Evolutionary conservation across 257 asterid species (phyloP).

Genomic region (Pogostemon cablin): DNA sequence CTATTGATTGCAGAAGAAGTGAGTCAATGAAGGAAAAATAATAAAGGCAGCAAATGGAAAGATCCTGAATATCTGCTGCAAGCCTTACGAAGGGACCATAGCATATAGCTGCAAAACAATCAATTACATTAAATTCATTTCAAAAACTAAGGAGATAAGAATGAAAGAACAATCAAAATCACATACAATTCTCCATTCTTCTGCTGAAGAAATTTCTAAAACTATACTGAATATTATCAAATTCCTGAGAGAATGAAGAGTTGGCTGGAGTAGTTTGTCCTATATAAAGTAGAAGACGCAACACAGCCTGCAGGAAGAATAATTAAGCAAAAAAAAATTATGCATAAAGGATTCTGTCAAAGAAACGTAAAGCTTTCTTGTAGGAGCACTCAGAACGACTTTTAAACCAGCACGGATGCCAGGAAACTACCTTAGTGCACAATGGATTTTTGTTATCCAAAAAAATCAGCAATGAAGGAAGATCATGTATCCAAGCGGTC

Average conservation of each 20-base stretch:
- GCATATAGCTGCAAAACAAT: constrained; percentile 41
- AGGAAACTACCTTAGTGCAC: constrained; percentile 66
- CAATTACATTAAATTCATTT: constrained; percentile 36
- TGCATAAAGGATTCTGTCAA: neutral
- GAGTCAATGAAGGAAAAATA: constrained; percentile 68
- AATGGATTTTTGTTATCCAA: constrained; percentile 64
- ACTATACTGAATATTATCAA: constrained; percentile 57
- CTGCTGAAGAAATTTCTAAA: constrained; percentile 59
- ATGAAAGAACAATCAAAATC: constrained; percentile 29
- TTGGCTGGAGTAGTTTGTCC: constrained; percentile 60
- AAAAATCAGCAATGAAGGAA: constrained; percentile 66
- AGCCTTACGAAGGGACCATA: constrained; percentile 87
- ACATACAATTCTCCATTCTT: constrained; percentile 49
- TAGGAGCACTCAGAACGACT: constrained; percentile 19
- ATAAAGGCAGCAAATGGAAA: constrained; percentile 76
- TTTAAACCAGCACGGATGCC: constrained; percentile 26
- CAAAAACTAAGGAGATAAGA: constrained; percentile 22
- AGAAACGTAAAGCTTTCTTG: constrained; percentile 5
- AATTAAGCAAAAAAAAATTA: constrained; percentile 5
- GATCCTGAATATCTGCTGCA: constrained; percentile 75
- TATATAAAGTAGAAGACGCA: constrained; percentile 63
- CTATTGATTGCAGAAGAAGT: constrained; percentile 70
- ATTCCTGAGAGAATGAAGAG: constrained; percentile 53
- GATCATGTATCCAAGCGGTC: constrained; percentile 67
- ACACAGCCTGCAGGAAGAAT: constrained; percentile 68